phyloP scores from a whole-genome alignment of 306 rosid species.

The Lupinus albus region DNA sequence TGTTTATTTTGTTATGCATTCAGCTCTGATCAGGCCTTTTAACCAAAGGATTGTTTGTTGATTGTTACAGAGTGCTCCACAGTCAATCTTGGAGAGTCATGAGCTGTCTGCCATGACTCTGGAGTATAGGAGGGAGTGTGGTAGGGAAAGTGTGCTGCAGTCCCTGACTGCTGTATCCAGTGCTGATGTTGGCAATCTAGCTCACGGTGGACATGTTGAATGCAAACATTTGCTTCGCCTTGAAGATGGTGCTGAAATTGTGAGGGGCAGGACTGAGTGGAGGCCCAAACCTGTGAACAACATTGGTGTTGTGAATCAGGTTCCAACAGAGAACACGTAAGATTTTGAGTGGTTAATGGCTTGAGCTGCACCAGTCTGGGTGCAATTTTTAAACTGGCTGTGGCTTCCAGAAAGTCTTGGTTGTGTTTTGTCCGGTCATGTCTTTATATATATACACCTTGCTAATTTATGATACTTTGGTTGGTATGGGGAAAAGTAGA shows the following conservation, averaged over 20 bases:
- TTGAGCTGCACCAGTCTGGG: constrained; percentile 44
- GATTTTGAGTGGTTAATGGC: constrained; percentile 37
- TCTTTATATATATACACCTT: constrained; percentile 46
- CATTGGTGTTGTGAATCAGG: constrained; percentile 46
- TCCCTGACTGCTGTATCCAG: constrained; percentile 73
- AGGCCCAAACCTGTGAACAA: constrained; percentile 71
- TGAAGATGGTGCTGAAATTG: constrained; percentile 83
- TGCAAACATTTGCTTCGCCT: constrained; percentile 95
- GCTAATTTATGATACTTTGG: constrained; percentile 46
- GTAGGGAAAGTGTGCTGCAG: constrained; percentile 90
- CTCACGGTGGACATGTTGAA: constrained; percentile 60
- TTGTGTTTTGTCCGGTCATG: constrained; percentile 58
- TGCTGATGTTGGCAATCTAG: constrained; percentile 59
- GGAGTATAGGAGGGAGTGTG: constrained; percentile 98
- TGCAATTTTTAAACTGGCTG: constrained; percentile 36
- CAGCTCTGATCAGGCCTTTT: constrained; percentile 12
- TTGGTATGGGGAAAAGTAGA: constrained; percentile 42
- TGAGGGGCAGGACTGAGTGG: constrained; percentile 92
- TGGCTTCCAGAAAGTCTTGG: constrained; percentile 53
- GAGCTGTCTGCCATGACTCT: constrained; percentile 76
- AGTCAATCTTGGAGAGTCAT: constrained; percentile 85
- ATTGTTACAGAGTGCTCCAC: constrained; percentile 89
- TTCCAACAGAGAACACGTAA: constrained; percentile 66
- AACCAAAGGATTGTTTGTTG: constrained; percentile 24
- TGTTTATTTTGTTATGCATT: constrained; percentile 10